Percentiles rank a stretch among this genome's conserved stretches.
Conservation (phyloP, 1,284 basidiomycete species). For the Cutaneotrichosporon dermatis region DNA sequence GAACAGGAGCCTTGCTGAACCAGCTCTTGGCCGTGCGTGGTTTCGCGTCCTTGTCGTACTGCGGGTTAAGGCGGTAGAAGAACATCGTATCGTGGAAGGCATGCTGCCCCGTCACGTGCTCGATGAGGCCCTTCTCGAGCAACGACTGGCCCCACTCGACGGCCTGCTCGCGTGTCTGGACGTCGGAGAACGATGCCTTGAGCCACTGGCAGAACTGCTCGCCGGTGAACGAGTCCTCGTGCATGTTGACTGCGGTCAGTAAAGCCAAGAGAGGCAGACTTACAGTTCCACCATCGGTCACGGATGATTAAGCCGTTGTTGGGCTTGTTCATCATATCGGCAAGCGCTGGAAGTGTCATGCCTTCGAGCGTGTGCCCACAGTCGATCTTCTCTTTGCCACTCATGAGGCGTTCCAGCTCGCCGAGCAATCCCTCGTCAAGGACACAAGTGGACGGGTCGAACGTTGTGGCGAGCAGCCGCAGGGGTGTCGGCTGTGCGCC, state of each 20-base stretch:
- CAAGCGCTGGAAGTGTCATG: conserved; percentile 38
- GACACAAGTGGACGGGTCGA: conserved; percentile 71
- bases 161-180: conserved; percentile 70
- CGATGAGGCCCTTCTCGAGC: conserved; percentile 70
- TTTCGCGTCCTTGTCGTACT: conserved; percentile 52
- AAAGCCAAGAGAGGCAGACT: conserved; percentile 6
- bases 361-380: conserved; percentile 34
- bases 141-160: conserved; percentile 71
- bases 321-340: conserved; percentile 43
- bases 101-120: conserved; percentile 71
- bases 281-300: conserved; percentile 45
- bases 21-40: conserved; percentile 31
- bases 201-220: conserved; percentile 83
- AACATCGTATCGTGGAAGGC: conserved; percentile 76
- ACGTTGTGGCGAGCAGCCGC: conserved; percentile 70
- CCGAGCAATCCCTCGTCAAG: conserved; percentile 70
- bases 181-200: conserved; percentile 75
- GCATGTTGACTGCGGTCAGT: conserved; percentile 16
- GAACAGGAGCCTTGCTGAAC: conserved; percentile 27
- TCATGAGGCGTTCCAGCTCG: conserved; percentile 66
- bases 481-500: conserved; percentile 58
- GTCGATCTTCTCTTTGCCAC: conserved; percentile 34
- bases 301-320: conserved; percentile 44
- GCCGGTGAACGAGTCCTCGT: conserved; percentile 71
- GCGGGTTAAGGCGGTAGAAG: conserved; percentile 75